Evolutionary conservation across 176 grass and related monocot species (phyloP).

Genomic region (Dendrocalamus sinicus): DNA sequence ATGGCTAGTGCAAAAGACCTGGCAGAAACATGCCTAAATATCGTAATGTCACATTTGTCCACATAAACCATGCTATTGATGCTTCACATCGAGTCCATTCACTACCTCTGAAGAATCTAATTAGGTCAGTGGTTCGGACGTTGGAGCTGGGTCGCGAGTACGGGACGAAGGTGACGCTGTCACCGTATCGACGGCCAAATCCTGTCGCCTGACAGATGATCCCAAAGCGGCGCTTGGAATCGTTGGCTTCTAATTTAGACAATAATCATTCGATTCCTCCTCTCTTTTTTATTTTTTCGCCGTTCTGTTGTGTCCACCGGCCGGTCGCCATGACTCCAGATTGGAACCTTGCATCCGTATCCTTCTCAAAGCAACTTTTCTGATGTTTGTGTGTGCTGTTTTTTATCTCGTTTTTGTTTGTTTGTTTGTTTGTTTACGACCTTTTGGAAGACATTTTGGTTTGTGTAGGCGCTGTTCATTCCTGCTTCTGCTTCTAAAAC

Average conservation of each 20-base stretch:
- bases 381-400: neutral
- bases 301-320: neutral
- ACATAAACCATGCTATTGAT: neutral
- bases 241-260: constrained; percentile 40
- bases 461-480: neutral
- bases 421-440: neutral
- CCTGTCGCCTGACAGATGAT: constrained; percentile 7
- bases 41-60: neutral
- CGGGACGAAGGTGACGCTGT: constrained; percentile 44
- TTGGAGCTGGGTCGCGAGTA: constrained; percentile 5
- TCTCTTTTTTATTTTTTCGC: neutral
- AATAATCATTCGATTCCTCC: constrained; percentile 42
- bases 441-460: neutral
- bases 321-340: neutral
- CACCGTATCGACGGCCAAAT: constrained; percentile 35
- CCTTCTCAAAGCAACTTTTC: constrained; percentile 32
- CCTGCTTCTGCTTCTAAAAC: neutral
- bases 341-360: constrained; percentile 40
- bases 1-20: neutral
- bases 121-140: neutral
- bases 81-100: neutral
- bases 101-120: constrained; percentile 3
- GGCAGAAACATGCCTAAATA: neutral
- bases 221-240: neutral
- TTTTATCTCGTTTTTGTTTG: neutral